Base-by-base conservation (phyloP, 2,329 filamentous ascomycete genomes). In the Calonectria montana region DNA sequence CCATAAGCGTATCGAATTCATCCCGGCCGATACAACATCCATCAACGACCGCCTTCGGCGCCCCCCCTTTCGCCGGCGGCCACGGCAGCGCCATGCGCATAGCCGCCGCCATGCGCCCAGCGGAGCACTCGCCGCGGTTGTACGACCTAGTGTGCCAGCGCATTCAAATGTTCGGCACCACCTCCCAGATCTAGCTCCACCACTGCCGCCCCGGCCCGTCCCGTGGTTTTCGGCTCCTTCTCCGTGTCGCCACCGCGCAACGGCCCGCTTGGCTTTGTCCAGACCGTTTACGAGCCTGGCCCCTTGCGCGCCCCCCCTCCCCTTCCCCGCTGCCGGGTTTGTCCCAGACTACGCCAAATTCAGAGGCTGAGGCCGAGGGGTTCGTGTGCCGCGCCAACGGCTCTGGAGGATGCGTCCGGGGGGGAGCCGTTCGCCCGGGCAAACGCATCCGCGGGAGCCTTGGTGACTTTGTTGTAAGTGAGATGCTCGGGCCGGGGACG, bases 31-130 rank as follows among this genome's bases (percentile, higher is more conserved):
- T 76, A 88, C 91, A 75, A 85, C 86, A 3, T 87, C 88, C 21
- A 77, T 80, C 23, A 73, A 80, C 4, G 16, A 35, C 13, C 53
- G 85, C 84, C 2, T 86, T 88, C 0, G 71, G 80, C 8, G 82
- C 80, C 0, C 88, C 88, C 18, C 81, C 25, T 82, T 85, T 6
- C 91, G 89, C 84, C 2, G 59, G 59, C 25, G 61, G 5, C 82
- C 87, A 4, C 88, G 89, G 1, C 80, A 90, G 88, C 1, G 88
- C 91, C 16, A 90, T 88, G 76, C 89, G 91, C 80, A 90, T 87
- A 0, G 89, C 88, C 2, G 89, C 89, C 1, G 83, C 86, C 6
- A 90, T 91, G 70, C 82, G 88, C 13, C 85, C 87, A 0, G 84
- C 83, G 18, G 88, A 91, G 67, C 85, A 89, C 8, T 83, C 84